Conservation (phyloP, 2,329 filamentous ascomycete species). For the Coniochaeta sp. region DNA sequence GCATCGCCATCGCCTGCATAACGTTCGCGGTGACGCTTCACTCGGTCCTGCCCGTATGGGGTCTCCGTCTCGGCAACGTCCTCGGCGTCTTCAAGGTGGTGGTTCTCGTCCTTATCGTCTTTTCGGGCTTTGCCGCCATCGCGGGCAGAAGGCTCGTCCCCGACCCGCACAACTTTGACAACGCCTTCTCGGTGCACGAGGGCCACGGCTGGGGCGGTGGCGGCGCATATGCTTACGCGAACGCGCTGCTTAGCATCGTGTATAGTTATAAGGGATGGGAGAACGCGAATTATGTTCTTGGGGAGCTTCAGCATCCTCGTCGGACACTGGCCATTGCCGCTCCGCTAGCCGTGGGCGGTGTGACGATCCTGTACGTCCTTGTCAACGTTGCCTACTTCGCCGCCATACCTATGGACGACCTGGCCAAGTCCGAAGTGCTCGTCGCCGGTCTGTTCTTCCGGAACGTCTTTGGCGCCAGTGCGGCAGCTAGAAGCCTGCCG, state of each 20-base stretch:
- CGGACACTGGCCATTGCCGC: conserved; percentile 44
- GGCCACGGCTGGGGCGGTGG: conserved; percentile 17
- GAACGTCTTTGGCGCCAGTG: conserved; percentile 49
- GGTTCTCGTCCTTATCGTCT: conserved; percentile 54
- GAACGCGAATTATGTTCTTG: conserved; percentile 55
- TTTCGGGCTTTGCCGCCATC: conserved; percentile 50
- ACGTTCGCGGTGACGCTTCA: conserved; percentile 49
- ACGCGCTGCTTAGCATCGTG: conserved; percentile 48
- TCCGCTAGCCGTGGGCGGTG: conserved; percentile 48
- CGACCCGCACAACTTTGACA: conserved; percentile 49
- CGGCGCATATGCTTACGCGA: conserved; percentile 40
- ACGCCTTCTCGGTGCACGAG: conserved; percentile 39
- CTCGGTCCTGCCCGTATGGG: conserved; percentile 45
- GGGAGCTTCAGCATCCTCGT: conserved; percentile 30
- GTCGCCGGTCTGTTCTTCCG: conserved; percentile 56
- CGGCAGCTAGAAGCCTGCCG: conserved; percentile 40
- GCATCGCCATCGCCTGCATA: conserved; percentile 44
- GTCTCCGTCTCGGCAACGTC: conserved; percentile 50
- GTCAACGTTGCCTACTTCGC: conserved; percentile 61
- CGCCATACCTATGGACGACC: conserved; percentile 49
- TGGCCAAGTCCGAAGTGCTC: conserved; percentile 54
- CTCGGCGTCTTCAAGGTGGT: conserved; percentile 54
- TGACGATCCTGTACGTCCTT: conserved; percentile 53
- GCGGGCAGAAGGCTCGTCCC: conserved; percentile 34
- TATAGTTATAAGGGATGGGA: conserved; percentile 54